phyloP scores from a whole-genome alignment of 108 stramenopile genomes.

The Fragilaria crotonensis region DNA sequence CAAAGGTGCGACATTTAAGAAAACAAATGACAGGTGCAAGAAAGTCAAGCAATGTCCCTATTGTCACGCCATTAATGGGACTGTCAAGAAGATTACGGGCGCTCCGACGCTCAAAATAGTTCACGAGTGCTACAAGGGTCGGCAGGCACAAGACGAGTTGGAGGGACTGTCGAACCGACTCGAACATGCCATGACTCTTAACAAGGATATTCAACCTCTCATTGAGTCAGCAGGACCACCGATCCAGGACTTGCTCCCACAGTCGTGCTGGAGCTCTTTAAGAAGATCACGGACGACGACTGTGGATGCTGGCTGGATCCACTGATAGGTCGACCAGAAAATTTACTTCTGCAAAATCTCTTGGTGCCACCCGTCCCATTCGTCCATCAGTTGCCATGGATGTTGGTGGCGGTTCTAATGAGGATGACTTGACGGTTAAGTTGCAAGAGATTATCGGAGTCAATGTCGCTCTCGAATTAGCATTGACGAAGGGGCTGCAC shows the following conservation, averaged over 20 bases:
- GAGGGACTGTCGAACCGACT: slow-evolving; percentile 55
- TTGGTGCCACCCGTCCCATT: slow-evolving; percentile 98
- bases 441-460: slow-evolving; percentile 96
- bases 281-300: slow-evolving; percentile 89
- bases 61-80: slow-evolving; percentile 86
- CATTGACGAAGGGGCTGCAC: slow-evolving; percentile 80
- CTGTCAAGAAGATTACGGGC: slow-evolving; percentile 93
- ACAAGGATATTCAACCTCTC: slow-evolving; percentile 56
- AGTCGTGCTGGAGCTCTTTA: slow-evolving; percentile 80
- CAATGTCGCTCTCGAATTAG: slow-evolving; percentile 86
- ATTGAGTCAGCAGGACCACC: slow-evolving; percentile 35
- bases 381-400: slow-evolving; percentile 98
- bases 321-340: slow-evolving; percentile 89
- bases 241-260: slow-evolving; percentile 69
- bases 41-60: slow-evolving; percentile 79
- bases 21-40: slow-evolving; percentile 91
- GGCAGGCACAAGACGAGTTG: slow-evolving; percentile 66
- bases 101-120: slow-evolving; percentile 89
- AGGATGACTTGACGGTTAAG: slow-evolving; percentile 98
- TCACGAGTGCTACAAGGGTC: slow-evolving; percentile 86
- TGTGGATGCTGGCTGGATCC: slow-evolving; percentile 92
- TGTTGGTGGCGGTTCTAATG: slow-evolving; percentile 92
- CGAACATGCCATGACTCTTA: slow-evolving; percentile 49
- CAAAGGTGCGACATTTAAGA: slow-evolving; percentile 67
- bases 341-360: slow-evolving; percentile 85